phyloP scores from a whole-genome alignment of 257 asterid species.

The Osmanthus fragrans region DNA sequence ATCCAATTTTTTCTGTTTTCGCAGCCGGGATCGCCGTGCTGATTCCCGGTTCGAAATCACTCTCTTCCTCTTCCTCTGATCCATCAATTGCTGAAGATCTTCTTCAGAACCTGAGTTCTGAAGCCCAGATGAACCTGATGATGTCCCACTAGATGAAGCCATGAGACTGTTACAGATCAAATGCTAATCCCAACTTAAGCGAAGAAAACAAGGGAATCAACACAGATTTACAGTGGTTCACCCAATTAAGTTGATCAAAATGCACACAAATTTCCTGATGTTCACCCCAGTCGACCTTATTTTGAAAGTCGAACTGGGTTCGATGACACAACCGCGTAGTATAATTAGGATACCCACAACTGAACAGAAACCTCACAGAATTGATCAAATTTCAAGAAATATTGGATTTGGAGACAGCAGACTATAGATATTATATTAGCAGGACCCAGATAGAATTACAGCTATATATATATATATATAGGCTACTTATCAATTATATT shows the following conservation, averaged over 20 bases:
- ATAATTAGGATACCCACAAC: too few species aligned
- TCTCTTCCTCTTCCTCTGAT: slow-evolving; percentile 70
- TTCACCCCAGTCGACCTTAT: background rate
- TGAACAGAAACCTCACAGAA: too few species aligned
- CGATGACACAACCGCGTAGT: too few species aligned
- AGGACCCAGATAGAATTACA: slow-evolving; percentile 42
- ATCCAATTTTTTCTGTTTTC: slow-evolving; percentile 84
- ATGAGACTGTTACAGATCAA: slow-evolving; percentile 20
- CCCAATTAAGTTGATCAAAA: too few species aligned
- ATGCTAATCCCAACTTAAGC: background rate
- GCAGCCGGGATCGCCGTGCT: slow-evolving; percentile 86
- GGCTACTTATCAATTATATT: slow-evolving; percentile 16
- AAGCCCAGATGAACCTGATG: slow-evolving; percentile 61
- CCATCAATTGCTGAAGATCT: slow-evolving; percentile 62
- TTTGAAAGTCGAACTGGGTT: background rate
- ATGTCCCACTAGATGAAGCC: slow-evolving; percentile 72
- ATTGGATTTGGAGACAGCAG: background rate
- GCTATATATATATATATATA: background rate
- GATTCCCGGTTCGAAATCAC: slow-evolving; percentile 95
- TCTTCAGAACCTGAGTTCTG: slow-evolving; percentile 69
- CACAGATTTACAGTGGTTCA: too few species aligned
- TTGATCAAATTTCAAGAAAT: too few species aligned
- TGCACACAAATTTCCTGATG: background rate
- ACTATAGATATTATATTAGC: slow-evolving; percentile 11
- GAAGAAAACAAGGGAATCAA: too few species aligned